phyloP scores from a whole-genome alignment of 1,139 yeast species.

The Taiozyma sp. region DNA sequence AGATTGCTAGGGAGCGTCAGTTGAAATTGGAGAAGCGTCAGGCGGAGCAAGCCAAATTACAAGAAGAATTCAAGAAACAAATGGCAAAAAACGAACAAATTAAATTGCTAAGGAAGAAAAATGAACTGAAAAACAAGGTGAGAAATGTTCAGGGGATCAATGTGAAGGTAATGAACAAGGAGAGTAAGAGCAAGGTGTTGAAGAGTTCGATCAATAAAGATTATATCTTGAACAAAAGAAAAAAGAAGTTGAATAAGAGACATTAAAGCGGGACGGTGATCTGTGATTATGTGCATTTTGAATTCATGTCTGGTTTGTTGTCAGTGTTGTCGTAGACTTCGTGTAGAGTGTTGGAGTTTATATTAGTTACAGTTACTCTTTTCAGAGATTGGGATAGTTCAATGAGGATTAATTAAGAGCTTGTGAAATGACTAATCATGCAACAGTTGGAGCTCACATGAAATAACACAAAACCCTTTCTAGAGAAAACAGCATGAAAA shows the following conservation, averaged over 20 bases:
- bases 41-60: constrained; percentile 14
- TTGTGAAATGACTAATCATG: too few species aligned
- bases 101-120: constrained; percentile 13
- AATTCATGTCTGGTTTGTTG: background rate
- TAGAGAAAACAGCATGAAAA: too few species aligned
- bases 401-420: too few species aligned
- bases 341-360: too few species aligned
- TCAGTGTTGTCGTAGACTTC: too few species aligned
- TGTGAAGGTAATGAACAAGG: constrained; percentile 16
- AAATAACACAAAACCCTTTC: too few species aligned
- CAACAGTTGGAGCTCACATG: too few species aligned
- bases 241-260: constrained; percentile 19
- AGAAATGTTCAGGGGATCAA: constrained; percentile 19
- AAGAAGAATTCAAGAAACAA: constrained; percentile 10
- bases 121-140: constrained; percentile 7
- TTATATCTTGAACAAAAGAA: constrained; percentile 18
- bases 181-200: constrained; percentile 3
- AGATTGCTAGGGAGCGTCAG: constrained; percentile 18
- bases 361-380: too few species aligned
- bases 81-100: constrained; percentile 11
- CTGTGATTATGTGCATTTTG: background rate
- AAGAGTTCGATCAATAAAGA: constrained; percentile 17
- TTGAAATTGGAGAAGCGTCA: constrained; percentile 10
- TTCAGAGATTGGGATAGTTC: too few species aligned
- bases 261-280: constrained; percentile 4